Base-by-base conservation (phyloP, 371 early-diverging fungal genomes). In the Syncephalis plumigaleata region DNA sequence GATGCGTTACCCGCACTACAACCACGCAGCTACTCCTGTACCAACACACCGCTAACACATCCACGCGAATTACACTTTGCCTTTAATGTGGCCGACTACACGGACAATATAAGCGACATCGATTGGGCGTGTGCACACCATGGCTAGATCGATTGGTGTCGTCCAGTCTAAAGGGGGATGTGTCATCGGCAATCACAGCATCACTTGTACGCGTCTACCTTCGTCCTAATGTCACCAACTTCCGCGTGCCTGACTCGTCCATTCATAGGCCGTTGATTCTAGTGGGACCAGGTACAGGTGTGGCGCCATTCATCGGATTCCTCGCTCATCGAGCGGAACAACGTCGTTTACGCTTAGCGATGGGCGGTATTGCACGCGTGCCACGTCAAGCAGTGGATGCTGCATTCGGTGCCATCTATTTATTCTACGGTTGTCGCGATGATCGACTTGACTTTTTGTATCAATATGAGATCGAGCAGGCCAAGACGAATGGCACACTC, bases 301-400 rank as follows among this genome's bases (percentile, higher is more conserved):
- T 93, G 43, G 83, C 92, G 4, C 91, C 93, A 9, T 84, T 90
- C 44, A 61, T 87, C 27, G 81, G 84, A 1, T 91, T 91, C 55
- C 56, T 87, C 24, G 61, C 79, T 46, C 82, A 86, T 47, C 63
- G 71, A 22, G 67, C 64, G 24, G 47, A 52, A 8, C 70, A 71
- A 42, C 61, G 61, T 18, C 42, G 51, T 23, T 62, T 70, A 18
- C 61, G 66, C 20, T 36, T 50, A 23, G 44, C 50, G 1, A 59
- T 67, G 59, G 68, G 68, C 5, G 59, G 60, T 8, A 44, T 65
- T 9, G 69, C 71, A 0, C 51, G 54, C 7, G 47, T 56, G 15
- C 65, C 67, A 25, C 20, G 31, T 2, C 56, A 57, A 11, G 61
- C 66, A 22, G 59, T 66, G 7, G 39, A 47, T 1, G 44, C 51